Percentiles rank a stretch among this genome's conserved stretches.
Conservation (phyloP, 1,139 yeast genomes). For the Yueomyces sp. region DNA sequence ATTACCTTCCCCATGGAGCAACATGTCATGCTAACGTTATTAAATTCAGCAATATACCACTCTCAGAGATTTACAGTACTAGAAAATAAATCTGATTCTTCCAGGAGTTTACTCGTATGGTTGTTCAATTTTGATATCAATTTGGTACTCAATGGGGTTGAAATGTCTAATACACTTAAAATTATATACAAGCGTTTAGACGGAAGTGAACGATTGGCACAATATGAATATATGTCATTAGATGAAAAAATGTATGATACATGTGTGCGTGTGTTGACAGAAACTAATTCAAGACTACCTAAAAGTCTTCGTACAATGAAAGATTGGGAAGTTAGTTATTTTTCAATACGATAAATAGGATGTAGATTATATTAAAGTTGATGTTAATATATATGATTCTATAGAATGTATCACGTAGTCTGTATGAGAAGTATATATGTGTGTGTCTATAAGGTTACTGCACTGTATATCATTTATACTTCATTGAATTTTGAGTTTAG, state of each 20-base stretch:
- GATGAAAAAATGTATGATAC: conserved; percentile 5
- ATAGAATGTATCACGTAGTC: too few relatives aligned
- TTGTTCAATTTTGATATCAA: conserved; percentile 16
- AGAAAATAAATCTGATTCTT: conserved; percentile 3
- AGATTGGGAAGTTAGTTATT: conserved; percentile 16
- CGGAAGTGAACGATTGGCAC: neutral
- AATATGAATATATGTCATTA: conserved; percentile 3
- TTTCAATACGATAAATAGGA: neutral
- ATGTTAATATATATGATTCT: neutral
- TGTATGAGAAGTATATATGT: too few relatives aligned
- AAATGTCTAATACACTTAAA: conserved; percentile 11
- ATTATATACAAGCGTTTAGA: conserved; percentile 1
- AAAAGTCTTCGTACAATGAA: conserved; percentile 3
- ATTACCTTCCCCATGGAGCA: conserved; percentile 10
- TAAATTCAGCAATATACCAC: conserved; percentile 11
- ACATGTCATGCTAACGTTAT: conserved; percentile 10
- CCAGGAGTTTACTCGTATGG: conserved; percentile 13
- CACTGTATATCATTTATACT: too few relatives aligned
- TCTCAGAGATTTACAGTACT: conserved; percentile 14
- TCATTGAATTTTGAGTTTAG: conserved; percentile 1
- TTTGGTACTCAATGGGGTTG: conserved; percentile 4
- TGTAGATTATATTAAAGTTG: neutral
- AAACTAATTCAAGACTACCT: conserved; percentile 7
- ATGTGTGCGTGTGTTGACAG: conserved; percentile 7
- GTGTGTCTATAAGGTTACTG: neutral